Base-by-base conservation (phyloP, 352 stramenopile species). In the Pythium plurisporium region DNA sequence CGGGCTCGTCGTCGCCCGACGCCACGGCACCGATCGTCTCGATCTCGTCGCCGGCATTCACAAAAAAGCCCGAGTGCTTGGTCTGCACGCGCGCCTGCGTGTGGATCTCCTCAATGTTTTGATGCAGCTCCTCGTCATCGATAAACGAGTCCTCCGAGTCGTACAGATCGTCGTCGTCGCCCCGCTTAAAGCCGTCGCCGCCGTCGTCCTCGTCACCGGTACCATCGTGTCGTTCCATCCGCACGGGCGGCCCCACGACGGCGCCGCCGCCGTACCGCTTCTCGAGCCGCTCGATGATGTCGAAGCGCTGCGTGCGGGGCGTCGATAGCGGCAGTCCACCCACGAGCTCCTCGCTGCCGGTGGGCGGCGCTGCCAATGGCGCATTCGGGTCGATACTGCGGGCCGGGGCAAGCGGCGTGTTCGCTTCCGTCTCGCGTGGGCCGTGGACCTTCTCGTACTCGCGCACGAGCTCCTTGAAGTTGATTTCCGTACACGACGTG, bases 71-170 rank as follows among this genome's bases (percentile, higher is more conserved):
- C n/a, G 75, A 68, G 63, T 94, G 85, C 45, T 94, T 94, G 29
- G 85, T 94, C 57, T 90, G 74, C 8, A 94, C 77, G 37, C 73
- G 72, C 4, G 69, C 79, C 34, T 92, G 81, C 4, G 59, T 81
- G 64, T 86, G 67, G 25, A 88, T 79, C 31, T 91, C 82, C 59
- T 94, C 82, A 46, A 94, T 94, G 55, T 91, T 80, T 56, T 91
- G 76, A 57, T 91, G 82, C 20, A 94, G 69, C 67, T 94, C 82
- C 15, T 55, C 44, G 56, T 94, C 85, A 51, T 94, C 85, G 46
- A 94, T 94, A 48, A 94, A 94, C 55, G 85, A 92, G 64, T 94
- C 85, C 53, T 94, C 85, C 61, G 81, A 90, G 69, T 94, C 85
- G 65, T 94, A 94, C 59, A 93, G 67, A 53, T 94, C 82, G 57